Base-by-base conservation (phyloP, 148 eudicot genomes). In the Linanthus parryae region DNA sequence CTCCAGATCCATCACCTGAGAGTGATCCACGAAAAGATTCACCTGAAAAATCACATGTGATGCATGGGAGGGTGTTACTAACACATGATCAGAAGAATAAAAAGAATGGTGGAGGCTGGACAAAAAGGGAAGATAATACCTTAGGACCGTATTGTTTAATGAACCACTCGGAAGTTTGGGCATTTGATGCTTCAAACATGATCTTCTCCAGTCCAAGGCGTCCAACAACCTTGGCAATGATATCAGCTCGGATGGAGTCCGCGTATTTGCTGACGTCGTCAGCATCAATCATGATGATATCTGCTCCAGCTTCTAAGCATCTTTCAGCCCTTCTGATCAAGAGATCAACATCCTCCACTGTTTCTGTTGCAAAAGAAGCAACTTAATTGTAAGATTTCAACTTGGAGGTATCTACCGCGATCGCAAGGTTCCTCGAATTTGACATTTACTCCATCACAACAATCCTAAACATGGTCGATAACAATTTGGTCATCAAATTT, bases 261-360 rank as follows among this genome's bases (percentile, higher is more conserved):
- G 89, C 84, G 16, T 73, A 67, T 52, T 69, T 73, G 72, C 81
- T 74, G 30, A 91, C 83, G 63, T 83, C 92, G 43, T 84, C 95
- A 43, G 98, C 87, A 51, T 86, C 90, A 18, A 91, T 79, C 82
- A 75, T 79, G 43, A 91, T 83, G 94, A 83, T 83, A 75, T 91
- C 98, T 56, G 98, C 98, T 19, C 98, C 98, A 39, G 98, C 95
- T 73, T 86, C 95, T 53, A 91, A 72, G 74, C 94, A 91, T 59
- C 98, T 79, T 70, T 91, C 98, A 2, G 98, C 95, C 54, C 78
- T 86, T 37, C 79, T 67, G 66, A 91, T 73, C 60, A 91, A 50
- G 8, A 86, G 76, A 69, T 83, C 79, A 8, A 91, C 83, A 64
- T 91, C 94, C 79, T 86, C 95, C 7, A 91, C 90, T 42, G 70